phyloP scores from a whole-genome alignment of 2,329 filamentous ascomycete species.

The Ilyonectria robusta region DNA sequence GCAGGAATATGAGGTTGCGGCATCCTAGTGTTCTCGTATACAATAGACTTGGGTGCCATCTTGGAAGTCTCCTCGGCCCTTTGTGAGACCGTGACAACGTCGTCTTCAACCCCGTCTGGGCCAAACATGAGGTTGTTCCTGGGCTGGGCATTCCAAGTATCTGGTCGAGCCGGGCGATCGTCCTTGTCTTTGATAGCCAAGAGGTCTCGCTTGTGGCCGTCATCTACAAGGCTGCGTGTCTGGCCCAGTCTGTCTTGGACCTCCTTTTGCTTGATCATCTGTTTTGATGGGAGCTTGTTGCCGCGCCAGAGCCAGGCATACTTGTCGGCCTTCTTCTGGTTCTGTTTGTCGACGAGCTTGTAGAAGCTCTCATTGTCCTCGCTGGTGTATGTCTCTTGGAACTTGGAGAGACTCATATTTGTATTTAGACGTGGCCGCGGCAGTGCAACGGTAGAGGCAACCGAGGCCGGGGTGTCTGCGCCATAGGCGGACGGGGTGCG shows the following conservation, averaged over 20 bases:
- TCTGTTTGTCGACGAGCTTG: conserved; percentile 90
- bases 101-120: conserved; percentile 75
- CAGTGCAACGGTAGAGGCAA: conserved; percentile 56
- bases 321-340: conserved; percentile 85
- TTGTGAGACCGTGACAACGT: conserved; percentile 74
- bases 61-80: conserved; percentile 78
- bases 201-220: conserved; percentile 70
- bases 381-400: conserved; percentile 94
- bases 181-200: conserved; percentile 77
- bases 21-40: conserved; percentile 88
- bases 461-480: conserved; percentile 81
- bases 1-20: conserved; percentile 63
- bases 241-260: conserved; percentile 68
- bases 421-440: conserved; percentile 73
- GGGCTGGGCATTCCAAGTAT: conserved; percentile 81
- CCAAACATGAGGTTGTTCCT: conserved; percentile 91
- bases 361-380: conserved; percentile 99
- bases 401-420: conserved; percentile 85
- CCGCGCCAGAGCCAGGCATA: conserved; percentile 91
- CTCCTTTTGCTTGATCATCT: conserved; percentile 78
- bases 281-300: conserved; percentile 88
- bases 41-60: conserved; percentile 82
- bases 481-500: conserved; percentile 76
- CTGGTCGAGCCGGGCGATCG: conserved; percentile 81
- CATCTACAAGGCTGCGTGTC: conserved; percentile 64